Base-by-base conservation (phyloP, 371 early-diverging fungal species). In the Rhizopus microsporus region DNA sequence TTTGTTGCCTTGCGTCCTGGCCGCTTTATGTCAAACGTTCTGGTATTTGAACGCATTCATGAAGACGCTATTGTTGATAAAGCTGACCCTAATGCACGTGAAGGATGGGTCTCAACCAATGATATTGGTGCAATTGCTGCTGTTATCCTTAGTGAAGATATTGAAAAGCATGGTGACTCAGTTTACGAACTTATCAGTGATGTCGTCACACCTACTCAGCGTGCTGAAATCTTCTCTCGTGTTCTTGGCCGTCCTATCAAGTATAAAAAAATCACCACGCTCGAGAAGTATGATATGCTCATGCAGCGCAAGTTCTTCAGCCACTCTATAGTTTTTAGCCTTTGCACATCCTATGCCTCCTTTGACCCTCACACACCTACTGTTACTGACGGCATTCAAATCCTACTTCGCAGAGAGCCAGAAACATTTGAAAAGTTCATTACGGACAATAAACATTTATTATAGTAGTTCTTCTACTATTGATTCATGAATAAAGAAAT, bases 21-120 rank as follows among this genome's bases (percentile, higher is more conserved):
- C 30, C 49, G 49, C 0, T 75, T 75, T 60, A 66, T 69, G 62
- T 51, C 68, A 8, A 74, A 74, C n/a, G n/a, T n/a, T n/a, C n/a
- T n/a, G n/a, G n/a, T n/a, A n/a, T 12, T 42, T 40, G 17, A 13
- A 8, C 45, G 38, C 30, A 23, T 45, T 8, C 8, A 39, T 17
- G n/a, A 8, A 16, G 15, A 12, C 23, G 42, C n/a, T 15, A 40
- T 61, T 7, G 54, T 29, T 33, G 66, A 59, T 40, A 46, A 16
- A 0, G 2, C 5, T 9, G 62, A 60, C 0, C 34, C 45, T 1
- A 56, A 70, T 30, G 15, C 4, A 2, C 5, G 7, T 1, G 15
- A 45, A 6, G 63, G 54, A 3, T 67, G 49, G 15, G 55, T 67
- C 1, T 67, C 63, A 12, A 49, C 69, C 5, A 62, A 43, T 2